Conservation (phyloP, 176 grass and related monocot genomes). For the Cocos nucifera region DNA sequence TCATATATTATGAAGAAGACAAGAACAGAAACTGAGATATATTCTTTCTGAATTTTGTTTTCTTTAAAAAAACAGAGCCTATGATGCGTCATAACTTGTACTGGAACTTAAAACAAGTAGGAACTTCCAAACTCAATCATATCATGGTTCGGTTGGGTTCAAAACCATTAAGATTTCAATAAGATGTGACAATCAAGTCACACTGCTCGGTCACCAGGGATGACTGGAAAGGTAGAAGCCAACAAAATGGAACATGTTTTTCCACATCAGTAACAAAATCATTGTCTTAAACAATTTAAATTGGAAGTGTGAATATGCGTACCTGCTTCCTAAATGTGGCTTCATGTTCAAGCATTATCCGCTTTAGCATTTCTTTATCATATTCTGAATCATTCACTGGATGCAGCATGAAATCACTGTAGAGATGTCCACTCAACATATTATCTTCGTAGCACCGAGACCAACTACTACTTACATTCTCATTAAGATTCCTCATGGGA, state of each 20-base stretch:
- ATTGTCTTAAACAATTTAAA: not conserved
- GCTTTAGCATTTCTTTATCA: conserved; percentile 72
- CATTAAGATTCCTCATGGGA: conserved; percentile 30
- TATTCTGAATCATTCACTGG: conserved; percentile 28
- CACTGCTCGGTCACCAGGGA: too few relatives aligned
- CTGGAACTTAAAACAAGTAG: too few relatives aligned
- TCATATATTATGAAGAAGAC: not conserved
- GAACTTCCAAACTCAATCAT: too few relatives aligned
- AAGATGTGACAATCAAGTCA: too few relatives aligned
- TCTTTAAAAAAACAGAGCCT: too few relatives aligned
- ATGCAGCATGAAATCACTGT: conserved; percentile 30
- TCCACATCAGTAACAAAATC: not conserved
- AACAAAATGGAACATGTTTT: not conserved
- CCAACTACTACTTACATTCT: conserved; percentile 29
- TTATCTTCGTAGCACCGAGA: conserved; percentile 48
- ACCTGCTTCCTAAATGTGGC: conserved; percentile 84
- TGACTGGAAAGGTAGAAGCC: too few relatives aligned
- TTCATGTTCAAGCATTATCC: conserved; percentile 85
- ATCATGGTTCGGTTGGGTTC: too few relatives aligned
- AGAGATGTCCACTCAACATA: conserved; percentile 24
- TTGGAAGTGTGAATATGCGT: conserved; percentile 14
- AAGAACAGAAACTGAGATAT: not conserved
- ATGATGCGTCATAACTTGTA: too few relatives aligned
- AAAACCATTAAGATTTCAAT: too few relatives aligned
- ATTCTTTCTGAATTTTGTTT: too few relatives aligned